Conservation (phyloP, 73 alveolate species). For the Uronychia binucleata region DNA sequence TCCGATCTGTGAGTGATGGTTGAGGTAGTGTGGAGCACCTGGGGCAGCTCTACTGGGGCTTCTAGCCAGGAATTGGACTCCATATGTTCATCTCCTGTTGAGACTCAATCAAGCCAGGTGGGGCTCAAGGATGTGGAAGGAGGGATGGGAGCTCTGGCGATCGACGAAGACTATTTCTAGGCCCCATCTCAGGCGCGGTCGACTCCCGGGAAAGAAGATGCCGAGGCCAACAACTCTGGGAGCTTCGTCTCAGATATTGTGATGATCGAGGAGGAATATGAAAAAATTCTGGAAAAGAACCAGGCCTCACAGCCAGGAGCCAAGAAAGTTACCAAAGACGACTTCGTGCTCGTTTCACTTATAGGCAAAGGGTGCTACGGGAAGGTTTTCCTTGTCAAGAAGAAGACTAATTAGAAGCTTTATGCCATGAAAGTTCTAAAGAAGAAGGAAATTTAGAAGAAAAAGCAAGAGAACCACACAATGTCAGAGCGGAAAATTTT, state of each 20-base stretch:
- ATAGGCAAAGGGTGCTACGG: slow-evolving; percentile 81
- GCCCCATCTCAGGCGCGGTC: background rate
- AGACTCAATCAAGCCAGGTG: too few species aligned
- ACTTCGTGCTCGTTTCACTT: slow-evolving; percentile 49
- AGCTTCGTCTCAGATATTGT: background rate
- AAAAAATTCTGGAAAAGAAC: background rate
- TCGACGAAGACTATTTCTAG: background rate
- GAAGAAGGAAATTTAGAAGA: slow-evolving; percentile 55
- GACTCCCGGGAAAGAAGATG: background rate
- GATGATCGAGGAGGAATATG: background rate
- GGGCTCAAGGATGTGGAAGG: background rate
- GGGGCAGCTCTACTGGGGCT: too few species aligned
- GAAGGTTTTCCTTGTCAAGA: slow-evolving; percentile 65
- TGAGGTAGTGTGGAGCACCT: too few species aligned
- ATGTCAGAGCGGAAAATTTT: slow-evolving; percentile 50
- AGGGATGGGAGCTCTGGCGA: background rate
- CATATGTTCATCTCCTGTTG: too few species aligned
- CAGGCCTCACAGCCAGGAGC: background rate
- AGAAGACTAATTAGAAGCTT: slow-evolving; percentile 21
- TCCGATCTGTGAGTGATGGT: too few species aligned
- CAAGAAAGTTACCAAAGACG: background rate
- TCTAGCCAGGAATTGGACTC: too few species aligned
- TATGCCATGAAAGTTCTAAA: slow-evolving; percentile 84
- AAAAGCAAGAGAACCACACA: slow-evolving; percentile 71
- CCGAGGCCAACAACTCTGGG: background rate